Conservation (phyloP, 2,329 filamentous ascomycete species). For the Arthrobotrys conoides region DNA sequence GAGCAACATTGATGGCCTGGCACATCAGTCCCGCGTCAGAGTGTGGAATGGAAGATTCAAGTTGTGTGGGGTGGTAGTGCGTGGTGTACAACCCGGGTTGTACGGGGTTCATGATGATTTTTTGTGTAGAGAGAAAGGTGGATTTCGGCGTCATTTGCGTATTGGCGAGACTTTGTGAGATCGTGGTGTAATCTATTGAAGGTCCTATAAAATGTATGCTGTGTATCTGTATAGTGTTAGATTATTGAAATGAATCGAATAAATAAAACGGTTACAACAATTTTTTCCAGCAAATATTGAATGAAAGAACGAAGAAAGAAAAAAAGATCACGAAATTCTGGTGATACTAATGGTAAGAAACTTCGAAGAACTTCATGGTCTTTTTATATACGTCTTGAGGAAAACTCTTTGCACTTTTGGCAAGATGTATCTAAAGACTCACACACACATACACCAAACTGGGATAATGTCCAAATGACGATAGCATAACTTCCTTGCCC, state of each 20-base stretch:
- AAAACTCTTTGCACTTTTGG: constrained; percentile 2
- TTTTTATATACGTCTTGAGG: constrained; percentile 10
- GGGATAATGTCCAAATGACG: constrained; percentile 41
- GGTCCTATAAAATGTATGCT: constrained; percentile 12
- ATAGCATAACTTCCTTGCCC: constrained; percentile 23
- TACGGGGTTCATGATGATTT: constrained; percentile 10
- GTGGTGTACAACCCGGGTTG: background rate
- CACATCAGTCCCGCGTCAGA: constrained; percentile 2
- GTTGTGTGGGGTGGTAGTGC: background rate
- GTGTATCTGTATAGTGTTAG: constrained; percentile 1
- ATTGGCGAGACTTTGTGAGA: background rate
- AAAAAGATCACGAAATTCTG: background rate
- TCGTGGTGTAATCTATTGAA: background rate
- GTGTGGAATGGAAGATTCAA: background rate
- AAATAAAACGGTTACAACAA: background rate
- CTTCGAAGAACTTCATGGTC: background rate
- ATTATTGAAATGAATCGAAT: background rate
- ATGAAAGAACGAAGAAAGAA: background rate
- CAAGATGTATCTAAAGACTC: constrained; percentile 16
- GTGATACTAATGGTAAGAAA: constrained; percentile 8
- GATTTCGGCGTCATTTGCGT: constrained; percentile 1
- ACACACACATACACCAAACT: constrained; percentile 5
- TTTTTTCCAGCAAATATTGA: background rate
- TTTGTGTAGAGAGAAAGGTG: background rate
- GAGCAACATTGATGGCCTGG: constrained; percentile 12